phyloP scores from a whole-genome alignment of 225 moss, liverwort and hornwort species.

The Asterella californica region DNA sequence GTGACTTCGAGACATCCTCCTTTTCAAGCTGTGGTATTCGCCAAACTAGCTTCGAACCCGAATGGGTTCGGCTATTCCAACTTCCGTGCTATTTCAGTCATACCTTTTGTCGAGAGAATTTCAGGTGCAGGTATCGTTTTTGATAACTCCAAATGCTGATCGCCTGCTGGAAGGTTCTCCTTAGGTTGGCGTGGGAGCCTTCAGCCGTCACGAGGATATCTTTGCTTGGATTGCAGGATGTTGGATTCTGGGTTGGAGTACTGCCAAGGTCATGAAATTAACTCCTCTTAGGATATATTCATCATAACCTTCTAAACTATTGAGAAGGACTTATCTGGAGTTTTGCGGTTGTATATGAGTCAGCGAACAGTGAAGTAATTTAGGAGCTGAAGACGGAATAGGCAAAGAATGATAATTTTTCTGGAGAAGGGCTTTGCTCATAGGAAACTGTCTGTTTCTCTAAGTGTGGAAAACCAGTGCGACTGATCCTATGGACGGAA shows the following conservation, averaged over 20 bases:
- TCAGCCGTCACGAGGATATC: neutral
- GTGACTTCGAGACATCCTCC: neutral
- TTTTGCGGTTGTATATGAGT: too few species aligned
- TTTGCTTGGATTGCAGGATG: neutral
- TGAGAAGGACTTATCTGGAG: too few species aligned
- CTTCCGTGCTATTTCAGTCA: neutral
- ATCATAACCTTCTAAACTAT: too few species aligned
- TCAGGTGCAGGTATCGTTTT: neutral
- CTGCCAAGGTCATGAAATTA: neutral
- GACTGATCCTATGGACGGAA: too few species aligned
- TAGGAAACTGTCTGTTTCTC: too few species aligned
- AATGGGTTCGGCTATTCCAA: neutral
- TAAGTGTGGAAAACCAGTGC: too few species aligned
- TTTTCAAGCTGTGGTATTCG: constrained; percentile 3
- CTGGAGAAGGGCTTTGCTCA: too few species aligned
- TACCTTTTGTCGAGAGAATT: neutral
- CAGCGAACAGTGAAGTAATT: too few species aligned
- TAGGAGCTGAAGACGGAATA: too few species aligned
- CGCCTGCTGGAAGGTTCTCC: neutral
- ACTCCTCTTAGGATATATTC: neutral
- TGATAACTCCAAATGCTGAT: neutral
- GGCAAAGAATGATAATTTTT: too few species aligned
- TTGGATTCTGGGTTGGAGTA: neutral
- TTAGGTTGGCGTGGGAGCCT: neutral
- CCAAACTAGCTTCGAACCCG: neutral